Conservation (phyloP, 1,284 basidiomycete species). For the Trametes polyzona region DNA sequence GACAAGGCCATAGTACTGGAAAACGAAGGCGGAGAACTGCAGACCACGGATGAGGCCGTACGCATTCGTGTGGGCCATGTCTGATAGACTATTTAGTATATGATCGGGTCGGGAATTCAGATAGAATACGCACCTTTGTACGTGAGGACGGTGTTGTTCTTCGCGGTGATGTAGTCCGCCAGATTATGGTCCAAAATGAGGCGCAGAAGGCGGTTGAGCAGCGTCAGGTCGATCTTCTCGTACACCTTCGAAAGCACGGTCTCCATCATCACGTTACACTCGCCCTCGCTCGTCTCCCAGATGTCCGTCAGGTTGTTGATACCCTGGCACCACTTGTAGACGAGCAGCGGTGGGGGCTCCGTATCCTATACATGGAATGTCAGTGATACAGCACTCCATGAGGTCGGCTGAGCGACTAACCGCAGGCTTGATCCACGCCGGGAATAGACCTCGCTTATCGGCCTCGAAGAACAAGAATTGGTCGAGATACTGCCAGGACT, state of each 20-base stretch:
- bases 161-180: slow-evolving; percentile 97
- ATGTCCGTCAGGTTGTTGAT: slow-evolving; percentile 94
- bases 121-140: slow-evolving; percentile 73
- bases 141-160: slow-evolving; percentile 94
- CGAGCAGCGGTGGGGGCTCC: slow-evolving; percentile 92
- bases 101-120: background rate
- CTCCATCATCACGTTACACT: slow-evolving; percentile 98
- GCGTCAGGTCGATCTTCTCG: slow-evolving; percentile 95
- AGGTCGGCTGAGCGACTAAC: slow-evolving; percentile 33
- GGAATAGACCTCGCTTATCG: slow-evolving; percentile 97
- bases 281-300: slow-evolving; percentile 96
- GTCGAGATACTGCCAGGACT: slow-evolving; percentile 73
- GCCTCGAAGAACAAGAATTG: slow-evolving; percentile 91
- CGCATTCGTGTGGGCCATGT: slow-evolving; percentile 92
- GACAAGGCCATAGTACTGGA: slow-evolving; percentile 94
- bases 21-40: slow-evolving; percentile 96
- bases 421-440: slow-evolving; percentile 96
- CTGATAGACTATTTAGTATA: slow-evolving; percentile 36
- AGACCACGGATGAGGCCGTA: slow-evolving; percentile 94
- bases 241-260: slow-evolving; percentile 95
- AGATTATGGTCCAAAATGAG: slow-evolving; percentile 97
- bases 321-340: slow-evolving; percentile 97
- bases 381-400: background rate
- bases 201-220: slow-evolving; percentile 91
- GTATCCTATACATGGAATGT: slow-evolving; percentile 62